Conservation (phyloP, 2,329 filamentous ascomycete genomes). For the Stagonosporopsis cucurbitacearum region DNA sequence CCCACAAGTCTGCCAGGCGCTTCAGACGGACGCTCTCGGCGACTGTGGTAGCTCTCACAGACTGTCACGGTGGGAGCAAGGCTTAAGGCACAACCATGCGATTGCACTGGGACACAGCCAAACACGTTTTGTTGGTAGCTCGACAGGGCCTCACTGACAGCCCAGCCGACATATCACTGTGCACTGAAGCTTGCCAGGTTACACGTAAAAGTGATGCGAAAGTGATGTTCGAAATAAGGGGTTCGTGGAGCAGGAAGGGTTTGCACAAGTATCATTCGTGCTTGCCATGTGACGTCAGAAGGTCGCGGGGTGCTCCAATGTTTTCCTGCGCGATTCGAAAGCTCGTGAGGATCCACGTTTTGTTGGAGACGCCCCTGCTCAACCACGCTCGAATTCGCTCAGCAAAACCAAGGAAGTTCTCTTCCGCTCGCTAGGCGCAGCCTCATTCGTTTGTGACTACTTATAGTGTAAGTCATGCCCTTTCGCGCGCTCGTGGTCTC, state of each 20-base stretch:
- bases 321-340: conserved; percentile 16
- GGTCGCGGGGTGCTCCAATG: conserved; percentile 20
- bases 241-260: not conserved
- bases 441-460: conserved; percentile 15
- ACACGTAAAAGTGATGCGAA: conserved; percentile 6
- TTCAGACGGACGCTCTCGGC: conserved; percentile 12
- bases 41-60: conserved; percentile 6
- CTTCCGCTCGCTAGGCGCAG: conserved; percentile 13
- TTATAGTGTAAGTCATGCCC: conserved; percentile 14
- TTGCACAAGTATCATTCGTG: not conserved
- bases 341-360: conserved; percentile 18
- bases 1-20: conserved; percentile 2
- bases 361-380: conserved; percentile 17
- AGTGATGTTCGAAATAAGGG: not conserved
- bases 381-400: conserved; percentile 12
- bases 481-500: conserved; percentile 7
- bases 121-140: not conserved
- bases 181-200: not conserved
- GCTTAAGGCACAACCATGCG: conserved; percentile 6
- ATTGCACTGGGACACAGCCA: conserved; percentile 3
- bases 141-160: conserved; percentile 3
- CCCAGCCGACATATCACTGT: not conserved
- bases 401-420: conserved; percentile 25
- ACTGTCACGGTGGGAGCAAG: conserved; percentile 2
- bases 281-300: conserved; percentile 15